Base-by-base conservation (phyloP, 805 yeast species). In the Candida morakotiae region DNA sequence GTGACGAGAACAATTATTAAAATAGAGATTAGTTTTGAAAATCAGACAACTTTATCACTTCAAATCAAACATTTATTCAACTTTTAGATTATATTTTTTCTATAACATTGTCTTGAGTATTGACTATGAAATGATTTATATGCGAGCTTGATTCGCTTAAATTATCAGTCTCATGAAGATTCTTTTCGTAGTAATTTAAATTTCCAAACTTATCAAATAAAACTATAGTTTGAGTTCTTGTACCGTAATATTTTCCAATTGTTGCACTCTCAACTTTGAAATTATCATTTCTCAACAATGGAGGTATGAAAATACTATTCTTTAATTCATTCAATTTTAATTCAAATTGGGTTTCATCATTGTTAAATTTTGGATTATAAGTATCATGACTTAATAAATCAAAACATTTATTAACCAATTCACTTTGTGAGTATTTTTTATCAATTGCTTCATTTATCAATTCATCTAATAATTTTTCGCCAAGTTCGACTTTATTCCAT, bases 161-260 rank as follows among this genome's bases (percentile, higher is more conserved):
- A 31, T 42, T 39, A 48, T 76, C 80, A 9, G 67, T 51, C n/a
- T 69, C 59, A 47, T 81, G 83, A 14, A 83, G 47, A 39, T 76
- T 75, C 33, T 68, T 64, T 53, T 88, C 96, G 10, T 73, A 62
- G 55, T 83, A 85, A 34, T 73, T 71, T 15, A 83, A 59, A 9
- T 25, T 60, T 39, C 49, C 85, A 69, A 27, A 51, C 40, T 67
- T 70, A 50, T 75, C 77, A 8, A 84, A 68, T 16, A 86, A 48
- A 3, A 87, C 68, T 2, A 87, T 73, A 0, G 95, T 87, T 55
- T 88, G 96, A 0, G 96, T 85, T 38, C 96, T 63, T 0, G 97
- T 88, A 0, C 96, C 96, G 53, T 87, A 89, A 49, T 67, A 79
- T 16, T 65, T 57, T 0, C 87, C 87, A 11, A 67, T 41, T 2